Evolutionary conservation across 1,284 basidiomycete species (phyloP).

Genomic region (Singerocomus rubriflavus): DNA sequence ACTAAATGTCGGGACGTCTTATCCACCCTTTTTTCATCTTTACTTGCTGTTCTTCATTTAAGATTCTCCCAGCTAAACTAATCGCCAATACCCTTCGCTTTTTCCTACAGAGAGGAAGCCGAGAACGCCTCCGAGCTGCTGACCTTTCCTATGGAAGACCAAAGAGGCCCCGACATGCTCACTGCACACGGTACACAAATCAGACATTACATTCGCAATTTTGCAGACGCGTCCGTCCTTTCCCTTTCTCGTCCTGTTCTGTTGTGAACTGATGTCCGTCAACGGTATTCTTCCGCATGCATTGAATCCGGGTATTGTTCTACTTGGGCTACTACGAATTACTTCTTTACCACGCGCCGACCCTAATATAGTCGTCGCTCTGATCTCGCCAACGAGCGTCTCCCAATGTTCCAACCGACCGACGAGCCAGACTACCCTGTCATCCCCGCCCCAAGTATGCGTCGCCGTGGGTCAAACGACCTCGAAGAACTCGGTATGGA

Average conservation of each 20-base stretch:
- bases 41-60: not conserved
- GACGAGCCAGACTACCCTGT: conserved; percentile 38
- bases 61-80: not conserved
- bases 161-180: conserved; percentile 49
- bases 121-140: conserved; percentile 92
- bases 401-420: conserved; percentile 60
- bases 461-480: conserved; percentile 49
- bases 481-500: conserved; percentile 75
- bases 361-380: conserved; percentile 82
- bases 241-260: not conserved
- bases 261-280: conserved; percentile 3
- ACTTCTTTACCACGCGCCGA: too few species aligned
- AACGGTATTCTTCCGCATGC: not conserved
- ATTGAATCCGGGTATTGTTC: not conserved
- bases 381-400: conserved; percentile 90
- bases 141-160: conserved; percentile 46
- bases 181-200: conserved; percentile 60
- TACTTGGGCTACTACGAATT: not conserved
- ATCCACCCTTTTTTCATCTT: not conserved
- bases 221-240: conserved; percentile 83
- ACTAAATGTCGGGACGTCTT: not conserved
- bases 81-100: not conserved
- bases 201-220: conserved; percentile 81
- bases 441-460: conserved; percentile 65
- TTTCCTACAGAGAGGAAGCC: conserved; percentile 77